Evolutionary conservation across 2,329 filamentous ascomycete genomes (phyloP).

Genomic region (Cytospora schulzeri): DNA sequence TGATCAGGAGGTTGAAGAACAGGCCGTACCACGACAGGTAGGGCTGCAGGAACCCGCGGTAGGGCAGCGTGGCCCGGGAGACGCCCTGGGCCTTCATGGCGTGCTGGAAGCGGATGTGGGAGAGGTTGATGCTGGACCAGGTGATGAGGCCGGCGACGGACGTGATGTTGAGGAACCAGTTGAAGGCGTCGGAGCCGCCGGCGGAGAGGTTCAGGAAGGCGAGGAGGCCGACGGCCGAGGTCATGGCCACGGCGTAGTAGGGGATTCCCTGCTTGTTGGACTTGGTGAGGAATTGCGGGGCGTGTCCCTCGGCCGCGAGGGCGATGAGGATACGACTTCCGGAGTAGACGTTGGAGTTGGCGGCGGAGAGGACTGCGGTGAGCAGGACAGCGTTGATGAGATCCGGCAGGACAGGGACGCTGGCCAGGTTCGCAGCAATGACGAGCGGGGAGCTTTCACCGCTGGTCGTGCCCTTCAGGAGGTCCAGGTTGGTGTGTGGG

Average conservation of each 20-base stretch:
- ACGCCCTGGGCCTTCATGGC: conserved; percentile 59
- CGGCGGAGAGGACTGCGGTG: conserved; percentile 76
- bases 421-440: conserved; percentile 61
- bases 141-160: conserved; percentile 70
- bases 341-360: conserved; percentile 76
- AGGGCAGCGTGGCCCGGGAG: conserved; percentile 59
- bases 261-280: conserved; percentile 67
- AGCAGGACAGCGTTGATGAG: conserved; percentile 80
- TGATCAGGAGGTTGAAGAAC: conserved; percentile 65
- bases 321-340: conserved; percentile 69
- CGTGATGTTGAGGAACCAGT: conserved; percentile 73
- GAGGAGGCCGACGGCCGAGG: conserved; percentile 62
- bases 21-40: conserved; percentile 67
- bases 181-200: conserved; percentile 63
- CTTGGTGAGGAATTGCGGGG: conserved; percentile 59
- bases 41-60: conserved; percentile 63
- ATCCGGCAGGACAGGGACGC: conserved; percentile 63
- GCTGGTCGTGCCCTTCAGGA: conserved; percentile 55
- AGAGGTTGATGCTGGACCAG: conserved; percentile 67
- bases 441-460: conserved; percentile 68
- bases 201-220: conserved; percentile 68
- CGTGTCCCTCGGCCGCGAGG: conserved; percentile 65
- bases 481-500: conserved; percentile 59
- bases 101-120: conserved; percentile 68
- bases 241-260: conserved; percentile 59